A percentile compares a stretch with the other conserved stretches of the same genome.
Evolutionary conservation across 2,329 filamentous ascomycete species (phyloP).

Genomic region (Ascochyta viciae-villosae): DNA sequence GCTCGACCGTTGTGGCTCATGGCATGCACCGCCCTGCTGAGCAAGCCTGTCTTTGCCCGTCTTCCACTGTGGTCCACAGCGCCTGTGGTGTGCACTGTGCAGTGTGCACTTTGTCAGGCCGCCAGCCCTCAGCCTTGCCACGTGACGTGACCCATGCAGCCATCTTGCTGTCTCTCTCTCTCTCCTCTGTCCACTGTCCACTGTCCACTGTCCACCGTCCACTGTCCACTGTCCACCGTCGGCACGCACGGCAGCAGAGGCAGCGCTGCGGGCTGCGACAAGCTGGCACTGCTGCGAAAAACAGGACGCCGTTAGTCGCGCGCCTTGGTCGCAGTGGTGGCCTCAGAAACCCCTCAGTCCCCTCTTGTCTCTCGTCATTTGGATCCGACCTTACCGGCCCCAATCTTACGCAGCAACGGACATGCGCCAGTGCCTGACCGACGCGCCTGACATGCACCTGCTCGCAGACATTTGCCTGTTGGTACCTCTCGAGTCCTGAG

Average conservation of each 20-base stretch:
- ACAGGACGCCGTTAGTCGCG: slow-evolving; percentile 16
- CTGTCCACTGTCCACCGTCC: too few relatives aligned
- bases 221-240: neutral
- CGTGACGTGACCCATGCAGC: too few relatives aligned
- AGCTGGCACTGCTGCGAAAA: slow-evolving; percentile 27
- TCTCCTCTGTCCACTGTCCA: neutral
- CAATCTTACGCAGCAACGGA: slow-evolving; percentile 18
- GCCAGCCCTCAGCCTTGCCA: slow-evolving; percentile 13
- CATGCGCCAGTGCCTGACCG: slow-evolving; percentile 6
- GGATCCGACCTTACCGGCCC: slow-evolving; percentile 23
- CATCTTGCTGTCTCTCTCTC: neutral
- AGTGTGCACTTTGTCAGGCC: slow-evolving; percentile 11
- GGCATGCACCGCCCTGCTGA: slow-evolving; percentile 24
- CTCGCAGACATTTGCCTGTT: neutral
- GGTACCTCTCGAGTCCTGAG: slow-evolving; percentile 20
- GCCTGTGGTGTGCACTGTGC: neutral
- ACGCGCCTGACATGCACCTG: slow-evolving; percentile 1
- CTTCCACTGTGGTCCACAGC: too few relatives aligned
- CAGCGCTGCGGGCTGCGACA: slow-evolving; percentile 8
- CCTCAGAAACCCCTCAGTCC: slow-evolving; percentile 16
- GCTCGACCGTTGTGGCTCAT: slow-evolving; percentile 11
- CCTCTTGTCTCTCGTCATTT: slow-evolving; percentile 23
- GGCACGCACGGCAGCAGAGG: slow-evolving; percentile 11
- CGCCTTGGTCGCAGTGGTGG: slow-evolving; percentile 19
- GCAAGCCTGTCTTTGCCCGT: slow-evolving; percentile 1